Percentiles rank a stretch among this genome's conserved stretches.
Conservation (phyloP, 1,284 basidiomycete species). For the Chalciporus sp. region DNA sequence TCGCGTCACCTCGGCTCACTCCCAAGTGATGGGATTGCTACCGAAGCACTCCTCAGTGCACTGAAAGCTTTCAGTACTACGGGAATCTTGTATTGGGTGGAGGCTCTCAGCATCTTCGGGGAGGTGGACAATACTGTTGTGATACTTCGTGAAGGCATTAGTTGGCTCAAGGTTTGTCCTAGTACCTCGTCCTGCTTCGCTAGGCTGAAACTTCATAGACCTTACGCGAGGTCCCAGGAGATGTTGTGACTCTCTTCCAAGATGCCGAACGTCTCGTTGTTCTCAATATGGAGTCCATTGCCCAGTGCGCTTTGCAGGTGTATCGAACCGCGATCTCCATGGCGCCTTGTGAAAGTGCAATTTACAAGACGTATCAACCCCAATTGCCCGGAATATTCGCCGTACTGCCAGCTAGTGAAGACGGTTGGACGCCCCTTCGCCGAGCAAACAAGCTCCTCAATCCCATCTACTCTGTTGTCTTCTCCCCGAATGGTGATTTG, state of each 20-base stretch:
- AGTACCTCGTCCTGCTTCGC: not conserved
- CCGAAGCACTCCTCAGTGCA: constrained; percentile 6
- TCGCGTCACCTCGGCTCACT: constrained; percentile 23
- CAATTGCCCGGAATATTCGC: constrained; percentile 11
- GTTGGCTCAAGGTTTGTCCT: constrained; percentile 25
- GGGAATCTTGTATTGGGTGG: constrained; percentile 25
- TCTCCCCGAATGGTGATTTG: constrained; percentile 17
- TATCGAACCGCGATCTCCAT: constrained; percentile 16
- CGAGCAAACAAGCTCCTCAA: constrained; percentile 1
- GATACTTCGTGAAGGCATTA: constrained; percentile 19
- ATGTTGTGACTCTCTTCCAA: constrained; percentile 12
- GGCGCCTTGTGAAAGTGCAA: not conserved
- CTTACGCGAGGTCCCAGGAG: constrained; percentile 3
- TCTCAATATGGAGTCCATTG: constrained; percentile 23
- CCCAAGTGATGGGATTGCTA: constrained; percentile 5
- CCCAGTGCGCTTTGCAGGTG: constrained; percentile 27
- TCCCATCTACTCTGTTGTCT: constrained; percentile 16
- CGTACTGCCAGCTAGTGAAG: not conserved
- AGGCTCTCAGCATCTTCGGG: constrained; percentile 23
- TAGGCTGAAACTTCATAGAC: constrained; percentile 4
- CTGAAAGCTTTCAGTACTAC: constrained; percentile 16
- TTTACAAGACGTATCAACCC: constrained; percentile 15
- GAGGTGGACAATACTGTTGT: constrained; percentile 21
- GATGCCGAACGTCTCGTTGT: constrained; percentile 25
- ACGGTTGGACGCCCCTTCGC: not conserved